These are phyloP conservation scores for Leccinum arenicola DNA, from an alignment of 768 basidiomycete genomes.

Conservation along the genomic window DNA sequence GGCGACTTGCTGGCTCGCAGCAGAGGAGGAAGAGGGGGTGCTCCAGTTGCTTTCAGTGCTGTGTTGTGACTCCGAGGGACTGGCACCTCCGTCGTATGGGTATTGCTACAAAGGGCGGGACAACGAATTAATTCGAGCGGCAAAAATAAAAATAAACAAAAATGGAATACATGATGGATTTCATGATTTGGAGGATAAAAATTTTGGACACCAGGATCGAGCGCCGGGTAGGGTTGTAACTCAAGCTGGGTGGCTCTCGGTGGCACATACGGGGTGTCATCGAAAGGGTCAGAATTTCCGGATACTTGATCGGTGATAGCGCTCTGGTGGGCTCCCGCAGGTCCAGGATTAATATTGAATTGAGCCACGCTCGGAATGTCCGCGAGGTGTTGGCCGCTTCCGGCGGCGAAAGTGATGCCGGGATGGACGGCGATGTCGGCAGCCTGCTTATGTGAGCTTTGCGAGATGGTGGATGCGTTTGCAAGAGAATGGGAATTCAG, in stretches of 20 bases:
- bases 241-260: constrained; percentile 22
- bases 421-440: constrained; percentile 19
- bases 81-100: constrained; percentile 18
- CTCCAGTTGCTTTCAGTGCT: constrained; percentile 30
- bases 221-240: constrained; percentile 14
- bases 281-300: constrained; percentile 17
- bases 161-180: constrained; percentile 15
- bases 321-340: constrained; percentile 14
- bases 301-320: constrained; percentile 11
- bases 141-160: not conserved
- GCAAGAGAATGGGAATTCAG: constrained; percentile 18
- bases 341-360: constrained; percentile 6
- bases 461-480: constrained; percentile 9
- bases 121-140: not conserved
- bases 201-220: constrained; percentile 9
- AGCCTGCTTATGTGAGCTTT: constrained; percentile 8
- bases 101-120: constrained; percentile 12
- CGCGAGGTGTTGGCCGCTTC: constrained; percentile 10
- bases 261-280: constrained; percentile 31
- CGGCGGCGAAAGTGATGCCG: constrained; percentile 13
- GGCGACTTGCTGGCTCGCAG: constrained; percentile 14
- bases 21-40: constrained; percentile 22
- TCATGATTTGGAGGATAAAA: constrained; percentile 13
- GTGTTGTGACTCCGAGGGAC: constrained; percentile 25
- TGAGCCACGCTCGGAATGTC: constrained; percentile 10